A percentile compares a stretch with the other conserved stretches of the same genome.
These are phyloP conservation scores for Daedaleopsis sinensis DNA, from an alignment of 768 basidiomycete species.

Conservation along the genomic window DNA sequence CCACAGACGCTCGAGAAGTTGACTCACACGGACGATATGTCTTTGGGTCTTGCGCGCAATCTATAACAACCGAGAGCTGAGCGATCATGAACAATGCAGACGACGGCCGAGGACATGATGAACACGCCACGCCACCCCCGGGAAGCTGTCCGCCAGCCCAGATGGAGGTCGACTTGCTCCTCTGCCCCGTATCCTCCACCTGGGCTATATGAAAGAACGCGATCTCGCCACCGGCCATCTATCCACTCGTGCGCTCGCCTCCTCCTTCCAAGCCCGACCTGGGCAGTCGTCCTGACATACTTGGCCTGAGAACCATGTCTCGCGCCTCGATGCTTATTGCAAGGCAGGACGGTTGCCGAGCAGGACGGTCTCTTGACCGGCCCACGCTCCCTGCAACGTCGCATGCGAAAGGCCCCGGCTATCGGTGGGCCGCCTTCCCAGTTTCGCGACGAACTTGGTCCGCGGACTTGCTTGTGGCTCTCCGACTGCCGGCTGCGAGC, in stretches of 20 bases:
- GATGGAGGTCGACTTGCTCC: not conserved
- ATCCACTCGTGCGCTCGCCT: not conserved
- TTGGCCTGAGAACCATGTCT: not conserved
- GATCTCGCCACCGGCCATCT: not conserved
- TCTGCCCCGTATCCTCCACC: no score
- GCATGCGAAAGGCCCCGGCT: not conserved
- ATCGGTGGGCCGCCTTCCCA: not conserved
- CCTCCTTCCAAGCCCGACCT: not conserved
- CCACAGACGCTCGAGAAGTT: not conserved
- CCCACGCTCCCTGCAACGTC: not conserved
- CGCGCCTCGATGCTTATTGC: not conserved
- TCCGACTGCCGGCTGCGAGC: not conserved
- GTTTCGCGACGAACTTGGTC: not conserved
- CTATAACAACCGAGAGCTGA: not conserved
- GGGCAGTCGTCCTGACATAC: not conserved
- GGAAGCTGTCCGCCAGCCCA: not conserved
- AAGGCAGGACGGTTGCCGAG: not conserved
- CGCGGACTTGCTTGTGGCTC: not conserved
- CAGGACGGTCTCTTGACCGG: not conserved
- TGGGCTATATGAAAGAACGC: not conserved
- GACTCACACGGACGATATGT: not conserved
- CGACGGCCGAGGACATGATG: not conserved
- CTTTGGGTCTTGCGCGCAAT: not conserved
- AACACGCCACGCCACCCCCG: not conserved
- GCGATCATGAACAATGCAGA: not conserved